phyloP scores from a whole-genome alignment of 2,329 filamentous ascomycete genomes.

The Colletotrichum salicis region DNA sequence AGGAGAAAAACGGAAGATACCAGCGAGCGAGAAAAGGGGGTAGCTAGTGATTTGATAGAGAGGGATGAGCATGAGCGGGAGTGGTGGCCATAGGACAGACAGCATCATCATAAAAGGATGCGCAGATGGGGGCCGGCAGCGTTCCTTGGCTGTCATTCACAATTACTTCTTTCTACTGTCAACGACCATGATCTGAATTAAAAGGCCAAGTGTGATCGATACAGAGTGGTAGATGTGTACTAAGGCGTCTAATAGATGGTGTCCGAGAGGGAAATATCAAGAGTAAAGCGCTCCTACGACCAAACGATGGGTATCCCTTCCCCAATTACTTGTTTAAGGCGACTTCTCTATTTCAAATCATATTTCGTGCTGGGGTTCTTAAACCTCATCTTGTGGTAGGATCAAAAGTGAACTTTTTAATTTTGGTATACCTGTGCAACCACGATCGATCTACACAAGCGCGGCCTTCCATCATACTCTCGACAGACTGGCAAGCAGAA shows the following conservation, averaged over 20 bases:
- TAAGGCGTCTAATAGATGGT: conserved; percentile 4
- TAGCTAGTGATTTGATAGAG: not conserved
- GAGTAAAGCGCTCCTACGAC: not conserved
- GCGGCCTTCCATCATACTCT: not conserved
- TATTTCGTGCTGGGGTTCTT: too few species aligned
- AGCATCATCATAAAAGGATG: not conserved
- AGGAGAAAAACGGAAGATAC: not conserved
- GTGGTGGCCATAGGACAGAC: not conserved
- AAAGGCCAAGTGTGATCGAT: conserved; percentile 5
- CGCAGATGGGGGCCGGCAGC: not conserved
- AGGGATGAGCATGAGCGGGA: not conserved
- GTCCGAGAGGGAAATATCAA: not conserved
- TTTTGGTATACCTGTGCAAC: not conserved
- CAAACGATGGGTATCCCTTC: not conserved
- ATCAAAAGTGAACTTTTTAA: not conserved
- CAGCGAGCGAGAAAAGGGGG: not conserved
- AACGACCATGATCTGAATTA: not conserved
- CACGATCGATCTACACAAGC: not conserved
- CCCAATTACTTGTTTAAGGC: too few species aligned
- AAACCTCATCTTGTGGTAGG: not conserved
- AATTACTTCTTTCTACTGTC: conserved; percentile 21
- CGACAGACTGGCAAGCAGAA: not conserved
- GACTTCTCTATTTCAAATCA: too few species aligned
- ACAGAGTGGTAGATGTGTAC: conserved; percentile 19
- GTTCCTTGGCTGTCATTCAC: conserved; percentile 1